Evolutionary conservation across 495 filamentous ascomycete genomes (phyloP).

Genomic region (Apodospora peruviana): DNA sequence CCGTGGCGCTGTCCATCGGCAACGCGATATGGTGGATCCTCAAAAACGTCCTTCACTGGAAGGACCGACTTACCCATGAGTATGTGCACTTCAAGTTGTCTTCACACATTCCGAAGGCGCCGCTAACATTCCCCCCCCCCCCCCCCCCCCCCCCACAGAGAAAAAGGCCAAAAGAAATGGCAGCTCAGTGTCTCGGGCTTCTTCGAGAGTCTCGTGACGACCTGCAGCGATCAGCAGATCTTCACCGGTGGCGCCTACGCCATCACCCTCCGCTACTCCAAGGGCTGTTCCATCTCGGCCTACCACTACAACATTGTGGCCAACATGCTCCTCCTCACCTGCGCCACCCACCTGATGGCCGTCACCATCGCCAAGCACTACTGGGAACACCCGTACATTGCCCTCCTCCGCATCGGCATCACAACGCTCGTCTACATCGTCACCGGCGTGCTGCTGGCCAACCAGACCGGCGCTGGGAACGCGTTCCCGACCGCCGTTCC

Average conservation of each 20-base stretch:
- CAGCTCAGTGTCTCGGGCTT: conserved; percentile 22
- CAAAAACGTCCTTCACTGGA: conserved; percentile 16
- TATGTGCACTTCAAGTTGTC: too few relatives aligned
- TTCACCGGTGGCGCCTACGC: conserved; percentile 34
- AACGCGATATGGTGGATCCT: conserved; percentile 16
- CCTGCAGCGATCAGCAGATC: conserved; percentile 35
- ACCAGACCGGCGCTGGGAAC: conserved; percentile 12
- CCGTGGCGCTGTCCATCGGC: conserved; percentile 8
- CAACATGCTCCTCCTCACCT: conserved; percentile 35
- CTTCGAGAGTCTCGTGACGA: conserved; percentile 28
- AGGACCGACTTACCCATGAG: neutral
- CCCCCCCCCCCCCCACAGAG: neutral
- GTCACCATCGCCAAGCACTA: conserved; percentile 29
- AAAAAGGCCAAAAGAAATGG: neutral
- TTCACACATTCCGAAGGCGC: neutral
- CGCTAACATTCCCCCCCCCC: neutral
- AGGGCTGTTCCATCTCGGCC: conserved; percentile 32
- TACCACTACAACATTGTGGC: conserved; percentile 37
- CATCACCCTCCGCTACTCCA: conserved; percentile 27
- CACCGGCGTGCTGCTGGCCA: conserved; percentile 25
- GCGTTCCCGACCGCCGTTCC: conserved; percentile 23
- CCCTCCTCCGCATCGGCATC: conserved; percentile 18
- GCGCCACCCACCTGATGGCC: conserved; percentile 32
- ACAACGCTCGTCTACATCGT: conserved; percentile 18
- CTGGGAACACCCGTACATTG: conserved; percentile 24